These are phyloP conservation scores for Mollisiaceae sp. DNA, from an alignment of 2,329 filamentous ascomycete species.

Conservation along the genomic window DNA sequence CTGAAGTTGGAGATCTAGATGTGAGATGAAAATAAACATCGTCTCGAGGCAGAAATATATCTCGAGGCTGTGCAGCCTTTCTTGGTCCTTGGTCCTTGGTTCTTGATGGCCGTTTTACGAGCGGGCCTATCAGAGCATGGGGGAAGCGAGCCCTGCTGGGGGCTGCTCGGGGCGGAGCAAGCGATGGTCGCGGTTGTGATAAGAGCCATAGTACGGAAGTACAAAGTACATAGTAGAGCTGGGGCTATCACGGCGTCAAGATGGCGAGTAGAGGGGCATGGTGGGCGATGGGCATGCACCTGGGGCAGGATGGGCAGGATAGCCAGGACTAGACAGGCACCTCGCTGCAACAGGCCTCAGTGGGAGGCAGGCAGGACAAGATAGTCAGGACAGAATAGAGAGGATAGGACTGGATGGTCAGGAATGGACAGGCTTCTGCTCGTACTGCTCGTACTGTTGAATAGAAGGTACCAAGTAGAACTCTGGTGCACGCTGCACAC, in stretches of 20 bases:
- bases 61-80: constrained; percentile 10
- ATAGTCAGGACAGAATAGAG: neutral
- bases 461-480: no score
- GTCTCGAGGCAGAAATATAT: neutral
- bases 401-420: neutral
- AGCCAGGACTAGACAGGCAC: neutral
- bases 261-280: neutral
- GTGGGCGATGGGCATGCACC: neutral
- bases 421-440: neutral
- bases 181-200: constrained; percentile 6
- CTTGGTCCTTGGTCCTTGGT: neutral
- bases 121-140: neutral
- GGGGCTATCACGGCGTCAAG: neutral
- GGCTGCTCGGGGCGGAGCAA: constrained; percentile 5
- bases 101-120: neutral
- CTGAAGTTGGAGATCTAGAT: neutral
- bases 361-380: neutral
- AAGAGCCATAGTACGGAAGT: neutral
- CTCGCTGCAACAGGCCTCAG: neutral
- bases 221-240: no score
- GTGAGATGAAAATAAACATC: constrained; percentile 7
- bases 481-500: neutral
- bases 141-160: neutral
- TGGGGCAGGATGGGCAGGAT: neutral
- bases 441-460: neutral